Evolutionary conservation across 352 stramenopile genomes (phyloP), one percentile per base, ranked within the genome.

Genomic region (Plasmopara halstedii): DNA sequence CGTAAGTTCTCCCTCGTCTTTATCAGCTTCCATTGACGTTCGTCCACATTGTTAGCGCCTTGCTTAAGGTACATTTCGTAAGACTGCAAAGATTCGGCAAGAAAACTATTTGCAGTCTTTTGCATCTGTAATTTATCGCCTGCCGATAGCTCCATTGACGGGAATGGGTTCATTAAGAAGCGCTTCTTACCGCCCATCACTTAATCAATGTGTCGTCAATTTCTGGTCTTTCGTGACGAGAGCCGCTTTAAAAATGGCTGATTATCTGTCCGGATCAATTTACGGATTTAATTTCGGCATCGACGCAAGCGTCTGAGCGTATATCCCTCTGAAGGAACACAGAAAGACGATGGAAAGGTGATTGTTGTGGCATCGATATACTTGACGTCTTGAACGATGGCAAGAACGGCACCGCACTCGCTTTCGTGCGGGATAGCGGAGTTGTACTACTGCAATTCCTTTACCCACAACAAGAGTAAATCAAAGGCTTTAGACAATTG

Each of bases 11-110:
- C 63, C 15, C 40, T 58, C 14, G 58, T 53, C 43, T 65, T 67
- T 14, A 75, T 25, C 31, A 62, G 62, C 34, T 76, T 75, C 71
- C 71, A 83, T 17, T 59, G 59, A 8, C 38, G 38, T 17, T 68
- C 38, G 29, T 77, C 63, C 21, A 83, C 45, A 13, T 65, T 17
- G 14, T 46, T 44, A 0, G 50, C 26, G 15, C 50, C 41, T 31
- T 49, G 42, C 10, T 62, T 67, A 11, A 67, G 40, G 35, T 55
- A 54, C 14, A 35, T 33, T 19, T 67, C 56, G 35, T 67, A 70
- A 20, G 38, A 46, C 1, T 58, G 33, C 32, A 67, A n/a, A 8
- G 36, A 64, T 37, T 66, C 53, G 1, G 29, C 34, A 7, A 70
- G 52, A 17, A 70, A 61, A 4, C 32, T 22, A 25, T 27, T 55